Evolutionary conservation across 441 rosid genomes (phyloP).

Genomic region (Erodium texanum): DNA sequence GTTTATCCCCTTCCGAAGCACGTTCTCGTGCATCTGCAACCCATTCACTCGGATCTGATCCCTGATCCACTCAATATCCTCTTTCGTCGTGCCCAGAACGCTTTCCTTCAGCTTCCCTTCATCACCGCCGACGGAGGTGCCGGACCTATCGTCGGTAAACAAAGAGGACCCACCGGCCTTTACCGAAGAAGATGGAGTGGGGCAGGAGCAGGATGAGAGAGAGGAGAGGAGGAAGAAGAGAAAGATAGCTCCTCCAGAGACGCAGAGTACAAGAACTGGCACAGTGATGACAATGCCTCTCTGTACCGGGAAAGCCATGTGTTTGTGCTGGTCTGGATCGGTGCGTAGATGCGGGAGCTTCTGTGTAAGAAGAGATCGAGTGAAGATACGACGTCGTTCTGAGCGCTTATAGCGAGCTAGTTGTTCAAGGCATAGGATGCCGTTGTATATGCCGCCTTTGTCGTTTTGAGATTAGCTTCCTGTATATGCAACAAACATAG

Average conservation of each 20-base stretch:
- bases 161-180: no score
- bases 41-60: conserved; percentile 83
- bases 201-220: conserved; percentile 53
- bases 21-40: conserved; percentile 82
- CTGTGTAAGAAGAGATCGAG: not conserved
- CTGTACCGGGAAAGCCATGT: conserved; percentile 33
- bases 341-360: not conserved
- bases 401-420: no score
- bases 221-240: conserved; percentile 69
- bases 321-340: not conserved
- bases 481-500: no score
- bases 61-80: conserved; percentile 70
- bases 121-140: conserved; percentile 9
- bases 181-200: conserved; percentile 21
- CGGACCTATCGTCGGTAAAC: not conserved
- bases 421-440: no score
- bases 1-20: conserved; percentile 85
- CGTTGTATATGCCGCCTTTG: no score
- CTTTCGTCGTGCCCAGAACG: conserved; percentile 32
- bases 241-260: conserved; percentile 48
- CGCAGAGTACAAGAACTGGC: conserved; percentile 56
- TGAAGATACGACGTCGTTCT: not conserved
- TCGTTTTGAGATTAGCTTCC: no score
- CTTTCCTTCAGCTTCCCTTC: not conserved
- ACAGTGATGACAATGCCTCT: conserved; percentile 57